Evolutionary conservation across 1,284 basidiomycete species (phyloP), one percentile per base, ranked within the genome.

Genomic region (Phellopilus nigrolimitatus): DNA sequence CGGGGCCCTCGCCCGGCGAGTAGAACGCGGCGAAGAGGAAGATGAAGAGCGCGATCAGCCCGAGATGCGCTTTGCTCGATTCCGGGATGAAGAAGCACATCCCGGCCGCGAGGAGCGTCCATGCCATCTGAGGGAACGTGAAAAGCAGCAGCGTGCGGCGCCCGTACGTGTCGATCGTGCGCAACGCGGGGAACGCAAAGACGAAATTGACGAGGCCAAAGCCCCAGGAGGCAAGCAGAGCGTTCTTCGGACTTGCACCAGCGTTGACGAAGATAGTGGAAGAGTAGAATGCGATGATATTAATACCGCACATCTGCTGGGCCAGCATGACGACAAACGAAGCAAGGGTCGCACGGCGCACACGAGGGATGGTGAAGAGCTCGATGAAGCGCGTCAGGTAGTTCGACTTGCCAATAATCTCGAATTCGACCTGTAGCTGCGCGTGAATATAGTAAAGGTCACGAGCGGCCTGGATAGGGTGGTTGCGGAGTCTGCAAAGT

Each of bases 191-290:
- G 56, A 81, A 74, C 1, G 82, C 81, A 56, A 82, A 84, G 1
- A 81, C 13, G 70, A 75, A 81, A 55, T 82, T 84, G 24, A 86
- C 68, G n/a, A 80, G 67, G 46, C 88, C 88, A 56, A 84, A 90
- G 1, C 88, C 88, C 61, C 79, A 74, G 0, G 87, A 87, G 0
- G 83, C 81, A 30, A 79, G 68, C 24, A 91, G 68, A 0, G 85
- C 76, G 1, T 73, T 60, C 33, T 68, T 68, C 3, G 66, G 59
- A 0, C 65, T 64, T 59, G 76, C 77, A 1, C 82, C 81, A 1
- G 82, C 81, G 0, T 74, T 43, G 2, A 66, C 55, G 68, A 91
- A 90, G 54, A 91, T 75, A 9, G 78, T 78, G 2, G 83, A 82
- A 1, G 79, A 82, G 63, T 85, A 85, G 67, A 84, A 88, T 1